Evolutionary conservation across 441 rosid genomes (phyloP), one percentile per base, ranked within the genome.

Genomic region (Metrosideros polymorpha): DNA sequence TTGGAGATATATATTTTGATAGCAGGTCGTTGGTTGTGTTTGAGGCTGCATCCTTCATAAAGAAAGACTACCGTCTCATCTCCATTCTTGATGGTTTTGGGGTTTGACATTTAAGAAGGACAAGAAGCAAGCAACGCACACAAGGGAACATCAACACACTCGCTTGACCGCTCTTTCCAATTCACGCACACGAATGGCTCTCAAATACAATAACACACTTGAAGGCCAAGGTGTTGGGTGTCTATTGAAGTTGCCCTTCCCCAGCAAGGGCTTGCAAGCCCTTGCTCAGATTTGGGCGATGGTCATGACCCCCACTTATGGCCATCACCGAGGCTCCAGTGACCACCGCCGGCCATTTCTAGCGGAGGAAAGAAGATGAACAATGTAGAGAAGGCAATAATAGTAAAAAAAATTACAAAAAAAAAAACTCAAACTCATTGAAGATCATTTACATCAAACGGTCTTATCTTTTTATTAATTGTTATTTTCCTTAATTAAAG

Each of bases 271-370:
- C 57, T 9, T 54, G 27, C 57, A 24, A 24, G 13, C 57, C 57
- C 57, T 54, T 54, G 57, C 57, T 9, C n/a, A 13, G 9, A 24
- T 54, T 24, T 54, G 57, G 57, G 57, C n/a, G 9, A 54, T 12
- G 57, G 57, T 22, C n/a, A 24, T 54, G 57, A 54, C n/a, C 0
- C n/a, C 9, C 0, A n/a, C 55, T n/a, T n/a, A n/a, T 54, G 57
- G 57, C 57, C n/a, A 54, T n/a, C n/a, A n/a, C n/a, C n/a, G n/a
- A n/a, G n/a, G n/a, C n/a, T n/a, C n/a, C n/a, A n/a, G n/a, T n/a
- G n/a, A n/a, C 57, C 57, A 54, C 57, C 22, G 4, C 57, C 2
- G 57, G 57, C 57, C 57, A n/a, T n/a, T n/a, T n/a, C 59, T 24
- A n/a, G 57, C 24, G 6, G 57, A 54, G 59, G 59, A 55, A 55